Evolutionary conservation across 1,284 basidiomycete genomes (phyloP), one percentile per base, ranked within the genome.

Genomic region (Trametes polyzona): DNA sequence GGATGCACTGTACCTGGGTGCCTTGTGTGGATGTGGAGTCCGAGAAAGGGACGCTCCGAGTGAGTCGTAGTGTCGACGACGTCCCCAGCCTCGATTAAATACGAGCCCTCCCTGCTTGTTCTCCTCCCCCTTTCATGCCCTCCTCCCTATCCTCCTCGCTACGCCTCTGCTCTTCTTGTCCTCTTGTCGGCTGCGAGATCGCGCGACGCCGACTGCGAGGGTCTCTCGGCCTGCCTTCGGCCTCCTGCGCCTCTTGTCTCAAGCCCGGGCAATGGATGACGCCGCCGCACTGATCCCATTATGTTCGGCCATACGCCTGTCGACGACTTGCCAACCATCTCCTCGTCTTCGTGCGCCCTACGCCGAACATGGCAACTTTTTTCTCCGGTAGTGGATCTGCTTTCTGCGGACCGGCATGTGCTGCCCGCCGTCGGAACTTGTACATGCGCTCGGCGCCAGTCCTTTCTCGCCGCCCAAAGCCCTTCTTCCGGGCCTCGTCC

Each of bases 221-320:
- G 2, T 24, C 19, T 10, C 6, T 43, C 41, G 26, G 14, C 26
- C 9, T 12, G 14, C 4, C 26, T n/a, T 9, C n/a, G 24, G 42
- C 30, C 27, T 19, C 30, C 4, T 21, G 43, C 12, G 14, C 29
- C 9, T 19, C 30, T 32, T 21, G 17, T 47, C 27, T 24, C 16
- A 27, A 26, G 46, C 19, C 41, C n/a, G 23, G 27, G 29, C 46
- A 32, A 23, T 19, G 23, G 16, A 47, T 51, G 39, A 51, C 29
- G 48, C 24, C 39, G 39, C 40, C 37, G 37, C 30, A 7, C 23
- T 52, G 50, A 52, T 52, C 50, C 50, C 50, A 36, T 30, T 52
- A 21, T 49, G 33, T 36, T 32, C 3, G 4, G 8, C 29, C 7
- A 21, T 47, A 39, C 40, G 17, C 47, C 32, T 32, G 36, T 39